Evolutionary conservation across 306 rosid species (phyloP).

Genomic region (Vigna angularis): DNA sequence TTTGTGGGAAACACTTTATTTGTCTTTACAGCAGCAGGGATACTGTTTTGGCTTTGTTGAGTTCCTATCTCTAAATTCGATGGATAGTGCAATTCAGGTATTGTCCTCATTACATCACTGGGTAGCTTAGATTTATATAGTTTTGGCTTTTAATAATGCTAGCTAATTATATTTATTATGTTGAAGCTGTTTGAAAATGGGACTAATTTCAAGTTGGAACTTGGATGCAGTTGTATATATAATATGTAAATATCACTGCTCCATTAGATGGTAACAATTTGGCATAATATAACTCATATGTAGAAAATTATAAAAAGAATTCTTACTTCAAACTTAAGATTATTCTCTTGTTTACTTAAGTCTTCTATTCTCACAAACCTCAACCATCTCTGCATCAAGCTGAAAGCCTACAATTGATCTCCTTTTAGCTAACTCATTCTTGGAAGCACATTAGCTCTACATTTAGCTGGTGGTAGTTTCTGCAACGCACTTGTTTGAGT

Average conservation of each 20-base stretch:
- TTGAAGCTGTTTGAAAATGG: slow-evolving; percentile 23
- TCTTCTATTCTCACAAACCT: slow-evolving; percentile 26
- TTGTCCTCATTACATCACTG: slow-evolving; percentile 8
- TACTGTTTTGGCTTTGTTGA: slow-evolving; percentile 88
- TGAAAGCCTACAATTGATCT: not conserved
- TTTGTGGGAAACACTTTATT: slow-evolving; percentile 20
- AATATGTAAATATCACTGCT: slow-evolving; percentile 8
- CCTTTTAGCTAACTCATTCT: slow-evolving; percentile 13
- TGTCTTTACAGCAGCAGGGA: slow-evolving; percentile 70
- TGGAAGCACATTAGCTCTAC: not conserved
- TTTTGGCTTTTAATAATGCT: slow-evolving; percentile 25
- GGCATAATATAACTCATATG: slow-evolving; percentile 1
- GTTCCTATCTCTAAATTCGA: slow-evolving; percentile 61
- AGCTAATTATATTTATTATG: slow-evolving; percentile 23
- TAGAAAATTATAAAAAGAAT: not conserved
- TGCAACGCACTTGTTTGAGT: not conserved
- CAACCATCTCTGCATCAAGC: slow-evolving; percentile 8
- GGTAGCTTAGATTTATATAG: slow-evolving; percentile 30
- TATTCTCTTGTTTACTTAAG: slow-evolving; percentile 7
- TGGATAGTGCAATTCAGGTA: slow-evolving; percentile 77
- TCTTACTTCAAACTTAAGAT: slow-evolving; percentile 18
- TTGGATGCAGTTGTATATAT: slow-evolving; percentile 6
- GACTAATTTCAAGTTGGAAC: slow-evolving; percentile 32
- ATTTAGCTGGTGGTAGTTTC: not conserved
- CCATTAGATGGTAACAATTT: not conserved